phyloP scores from a whole-genome alignment of 1,139 yeast species.

The Zygosaccharomyces sapae region DNA sequence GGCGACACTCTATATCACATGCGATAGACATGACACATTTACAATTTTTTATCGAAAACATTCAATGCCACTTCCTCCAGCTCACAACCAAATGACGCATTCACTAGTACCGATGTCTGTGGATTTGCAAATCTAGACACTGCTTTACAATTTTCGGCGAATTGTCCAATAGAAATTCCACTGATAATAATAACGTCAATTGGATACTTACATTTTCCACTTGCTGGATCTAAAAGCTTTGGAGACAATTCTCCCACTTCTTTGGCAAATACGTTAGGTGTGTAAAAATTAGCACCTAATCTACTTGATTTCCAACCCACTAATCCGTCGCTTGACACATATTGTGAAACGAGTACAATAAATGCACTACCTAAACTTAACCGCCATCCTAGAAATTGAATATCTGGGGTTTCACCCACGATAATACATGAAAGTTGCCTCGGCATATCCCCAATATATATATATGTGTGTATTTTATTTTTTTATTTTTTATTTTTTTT shows the following conservation, averaged over 20 bases:
- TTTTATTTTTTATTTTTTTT: not conserved
- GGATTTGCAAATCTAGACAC: constrained; percentile 20
- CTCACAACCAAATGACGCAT: constrained; percentile 32
- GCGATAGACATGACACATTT: constrained; percentile 25
- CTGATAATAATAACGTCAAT: constrained; percentile 28
- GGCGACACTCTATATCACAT: constrained; percentile 31
- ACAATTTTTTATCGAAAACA: constrained; percentile 14
- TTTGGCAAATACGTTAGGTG: constrained; percentile 31
- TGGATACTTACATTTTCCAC: constrained; percentile 16
- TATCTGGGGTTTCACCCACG: constrained; percentile 34
- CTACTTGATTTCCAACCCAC: constrained; percentile 34
- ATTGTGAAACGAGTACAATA: constrained; percentile 27
- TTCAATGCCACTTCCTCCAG: constrained; percentile 22
- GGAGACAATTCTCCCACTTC: constrained; percentile 19
- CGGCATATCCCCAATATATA: constrained; percentile 8
- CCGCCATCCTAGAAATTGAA: constrained; percentile 35
- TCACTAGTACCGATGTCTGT: constrained; percentile 24
- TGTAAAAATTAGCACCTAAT: constrained; percentile 32
- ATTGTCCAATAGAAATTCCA: constrained; percentile 26
- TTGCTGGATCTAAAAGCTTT: constrained; percentile 12
- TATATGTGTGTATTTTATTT: not conserved
- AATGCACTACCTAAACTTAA: constrained; percentile 30
- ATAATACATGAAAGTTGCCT: constrained; percentile 21
- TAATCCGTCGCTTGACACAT: constrained; percentile 30
- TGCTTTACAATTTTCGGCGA: constrained; percentile 18